Percentiles rank a stretch among this genome's conserved stretches.
Evolutionary conservation across 805 yeast genomes (phyloP).

Genomic region (Kodamaea kakaduensis): DNA sequence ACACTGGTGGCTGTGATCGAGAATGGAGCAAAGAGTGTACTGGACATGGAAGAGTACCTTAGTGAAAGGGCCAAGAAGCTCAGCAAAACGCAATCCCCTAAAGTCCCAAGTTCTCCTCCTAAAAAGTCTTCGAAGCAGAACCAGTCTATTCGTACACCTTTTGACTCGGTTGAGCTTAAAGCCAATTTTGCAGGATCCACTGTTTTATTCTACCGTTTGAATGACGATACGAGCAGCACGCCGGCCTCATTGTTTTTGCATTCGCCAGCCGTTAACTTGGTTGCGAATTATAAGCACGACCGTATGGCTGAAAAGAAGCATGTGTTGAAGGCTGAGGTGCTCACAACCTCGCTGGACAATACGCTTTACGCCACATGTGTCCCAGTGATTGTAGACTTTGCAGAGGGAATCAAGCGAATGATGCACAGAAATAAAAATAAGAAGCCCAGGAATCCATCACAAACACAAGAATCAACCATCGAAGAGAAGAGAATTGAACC

Average conservation of each 20-base stretch:
- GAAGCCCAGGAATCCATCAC: constrained; percentile 2
- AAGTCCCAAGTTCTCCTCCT: not conserved
- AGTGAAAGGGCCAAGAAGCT: constrained; percentile 16
- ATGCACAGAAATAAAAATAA: constrained; percentile 26
- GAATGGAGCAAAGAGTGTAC: constrained; percentile 44
- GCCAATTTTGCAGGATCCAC: constrained; percentile 69
- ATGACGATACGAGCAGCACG: constrained; percentile 30
- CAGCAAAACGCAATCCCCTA: not conserved
- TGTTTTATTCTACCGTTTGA: constrained; percentile 45
- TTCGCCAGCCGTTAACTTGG: constrained; percentile 70
- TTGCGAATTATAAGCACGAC: constrained; percentile 47
- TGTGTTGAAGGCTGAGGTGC: constrained; percentile 46
- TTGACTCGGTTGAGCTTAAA: constrained; percentile 44
- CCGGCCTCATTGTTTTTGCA: constrained; percentile 57
- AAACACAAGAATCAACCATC: no score
- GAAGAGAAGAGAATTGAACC: not conserved
- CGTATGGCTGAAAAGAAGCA: constrained; percentile 38
- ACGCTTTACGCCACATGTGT: constrained; percentile 68
- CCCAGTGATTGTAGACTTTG: constrained; percentile 65
- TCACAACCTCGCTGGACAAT: constrained; percentile 69
- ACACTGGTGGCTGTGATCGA: constrained; percentile 54
- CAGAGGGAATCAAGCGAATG: constrained; percentile 45
- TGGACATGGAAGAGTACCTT: constrained; percentile 37
- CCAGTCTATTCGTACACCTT: constrained; percentile 16
- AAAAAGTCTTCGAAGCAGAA: no score